Base-by-base conservation (phyloP, 169 alveolate species). In the Eimeria acervulina region DNA sequence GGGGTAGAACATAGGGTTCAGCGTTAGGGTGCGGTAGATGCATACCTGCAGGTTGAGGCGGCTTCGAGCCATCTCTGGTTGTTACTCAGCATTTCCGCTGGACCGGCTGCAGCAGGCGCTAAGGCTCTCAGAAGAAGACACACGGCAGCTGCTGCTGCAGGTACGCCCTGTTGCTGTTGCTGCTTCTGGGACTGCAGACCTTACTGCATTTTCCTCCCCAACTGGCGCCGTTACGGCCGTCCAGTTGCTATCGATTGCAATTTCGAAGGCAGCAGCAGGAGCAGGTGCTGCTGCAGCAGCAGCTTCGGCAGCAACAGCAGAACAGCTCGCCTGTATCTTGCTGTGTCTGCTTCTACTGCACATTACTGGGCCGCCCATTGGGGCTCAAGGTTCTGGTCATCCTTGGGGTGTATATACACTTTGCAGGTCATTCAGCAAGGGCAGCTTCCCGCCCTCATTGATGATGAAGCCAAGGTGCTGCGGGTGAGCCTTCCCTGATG, bases 11-110 rank as follows among this genome's bases (percentile, higher is more conserved):
- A 7, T 33, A 74, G 13, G 42, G 38, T 74, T 74, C n/a, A 42
- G 42, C 52, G 1, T 74, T 74, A n/a, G 19, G 78, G 78, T 3
- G 26, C 1, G n/a, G 68, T 47, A n/a, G 33, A 6, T 80, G 2
- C 47, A 28, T 12, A 10, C 38, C 44, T 52, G 92, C 74, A 84
- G 92, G 92, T 36, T 84, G 92, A n/a, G 92, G 70, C 92, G 92
- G 10, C 33, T 84, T 31, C 44, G 13, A 19, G 72, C 78, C 92
- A 55, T 84, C 38, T n/a, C 92, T 28, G 5, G 28, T 33, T 84
- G 72, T 40, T 84, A 84, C 42, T 84, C 92, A 8, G 92, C 59
- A 51, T 84, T 84, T 33, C 76, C 92, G 78, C 92, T 84, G 55
- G 33, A 31, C 78, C 72, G 92, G 92, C 74, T 84, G 92, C 78